Conservation (phyloP, 2,329 filamentous ascomycete genomes). For the Colletotrichum sp. region DNA sequence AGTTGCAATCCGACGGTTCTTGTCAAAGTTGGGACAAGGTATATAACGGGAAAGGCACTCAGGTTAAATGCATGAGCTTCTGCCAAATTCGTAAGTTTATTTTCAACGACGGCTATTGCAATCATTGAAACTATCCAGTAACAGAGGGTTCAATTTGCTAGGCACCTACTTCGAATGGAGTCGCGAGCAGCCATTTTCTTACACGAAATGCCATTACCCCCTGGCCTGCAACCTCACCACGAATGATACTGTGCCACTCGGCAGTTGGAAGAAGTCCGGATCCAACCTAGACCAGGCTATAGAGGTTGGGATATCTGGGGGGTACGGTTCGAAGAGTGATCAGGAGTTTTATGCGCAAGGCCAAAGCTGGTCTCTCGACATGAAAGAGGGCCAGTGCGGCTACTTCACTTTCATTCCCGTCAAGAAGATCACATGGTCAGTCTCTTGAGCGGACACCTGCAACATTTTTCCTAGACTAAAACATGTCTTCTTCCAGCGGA, state of each 20-base stretch:
- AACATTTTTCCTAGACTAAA: background rate
- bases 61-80: background rate
- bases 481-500: background rate
- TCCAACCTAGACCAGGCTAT: background rate
- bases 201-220: slow-evolving; percentile 37
- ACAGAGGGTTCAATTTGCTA: background rate
- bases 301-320: slow-evolving; percentile 27
- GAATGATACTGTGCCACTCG: slow-evolving; percentile 36
- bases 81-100: background rate
- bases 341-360: background rate
- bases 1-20: background rate
- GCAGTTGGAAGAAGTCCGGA: slow-evolving; percentile 16
- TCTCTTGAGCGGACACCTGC: background rate
- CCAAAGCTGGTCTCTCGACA: background rate
- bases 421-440: slow-evolving; percentile 9
- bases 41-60: background rate
- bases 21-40: background rate
- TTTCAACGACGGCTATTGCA: accelerated
- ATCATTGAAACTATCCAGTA: background rate
- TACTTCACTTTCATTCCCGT: slow-evolving; percentile 22
- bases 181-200: slow-evolving; percentile 38
- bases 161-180: slow-evolving; percentile 27
- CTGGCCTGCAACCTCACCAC: slow-evolving; percentile 31
- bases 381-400: slow-evolving; percentile 11
- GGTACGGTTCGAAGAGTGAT: background rate